phyloP scores from a whole-genome alignment of 495 filamentous ascomycete species.

The Neohortaea acidophila region DNA sequence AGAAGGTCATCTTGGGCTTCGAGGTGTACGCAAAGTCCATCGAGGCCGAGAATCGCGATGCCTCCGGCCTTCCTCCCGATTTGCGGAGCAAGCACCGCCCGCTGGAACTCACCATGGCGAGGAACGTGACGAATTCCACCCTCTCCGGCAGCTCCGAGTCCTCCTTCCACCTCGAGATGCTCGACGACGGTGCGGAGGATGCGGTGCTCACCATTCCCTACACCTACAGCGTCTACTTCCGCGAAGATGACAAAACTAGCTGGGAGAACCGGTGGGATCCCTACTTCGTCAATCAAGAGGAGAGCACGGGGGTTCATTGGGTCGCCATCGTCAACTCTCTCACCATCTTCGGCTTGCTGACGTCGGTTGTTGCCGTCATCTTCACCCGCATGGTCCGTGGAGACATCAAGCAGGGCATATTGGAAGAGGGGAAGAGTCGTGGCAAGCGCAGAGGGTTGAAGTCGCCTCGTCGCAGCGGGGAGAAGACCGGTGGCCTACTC shows the following conservation, averaged over 20 bases:
- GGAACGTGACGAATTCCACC: conserved; percentile 42
- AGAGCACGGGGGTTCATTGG: conserved; percentile 78
- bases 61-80: conserved; percentile 50
- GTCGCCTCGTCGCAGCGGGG: conserved; percentile 37
- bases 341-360: conserved; percentile 69
- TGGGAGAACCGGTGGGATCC: conserved; percentile 85
- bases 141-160: conserved; percentile 40
- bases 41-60: conserved; percentile 42
- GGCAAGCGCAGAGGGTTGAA: conserved; percentile 33
- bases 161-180: conserved; percentile 37
- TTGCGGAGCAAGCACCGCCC: conserved; percentile 45
- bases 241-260: conserved; percentile 67
- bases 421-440: conserved; percentile 44
- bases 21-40: conserved; percentile 88
- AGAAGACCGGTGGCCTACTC: conserved; percentile 45
- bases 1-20: conserved; percentile 79
- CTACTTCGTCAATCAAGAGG: conserved; percentile 84
- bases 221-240: conserved; percentile 85
- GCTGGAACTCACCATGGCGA: conserved; percentile 52
- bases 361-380: conserved; percentile 73
- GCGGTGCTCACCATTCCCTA: conserved; percentile 67
- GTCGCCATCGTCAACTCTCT: conserved; percentile 83
- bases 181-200: conserved; percentile 32
- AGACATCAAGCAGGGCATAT: conserved; percentile 53
- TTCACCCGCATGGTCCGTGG: conserved; percentile 66